Base-by-base conservation (phyloP, 352 stramenopile genomes). In the Phytopythium mirpurense region DNA sequence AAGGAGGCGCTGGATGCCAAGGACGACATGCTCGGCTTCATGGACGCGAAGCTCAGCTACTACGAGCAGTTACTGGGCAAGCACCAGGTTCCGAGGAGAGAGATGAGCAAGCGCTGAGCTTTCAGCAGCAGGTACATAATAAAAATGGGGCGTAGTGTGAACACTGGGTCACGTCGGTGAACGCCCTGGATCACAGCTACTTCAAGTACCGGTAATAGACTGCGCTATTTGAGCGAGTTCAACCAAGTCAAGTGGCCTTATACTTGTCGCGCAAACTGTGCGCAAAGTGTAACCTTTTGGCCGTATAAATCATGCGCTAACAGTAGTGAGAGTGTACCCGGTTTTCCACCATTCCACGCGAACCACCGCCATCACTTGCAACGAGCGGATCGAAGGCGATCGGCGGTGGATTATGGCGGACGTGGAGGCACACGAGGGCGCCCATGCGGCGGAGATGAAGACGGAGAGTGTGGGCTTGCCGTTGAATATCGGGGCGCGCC, bases 1-100 rank as follows among this genome's bases (percentile, higher is more conserved):
- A 84, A 86, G 56, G 57, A 72, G 35, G 63, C 57, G 18, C 54
- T 89, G n/a, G 69, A 83, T 31, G 67, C 67, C 19, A 86, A 84
- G 43, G 75, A 89, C 49, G 75, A 78, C n/a, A 62, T 74, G 53
- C 61, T 89, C 32, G 47, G 63, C 19, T 84, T 81, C 38, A 62
- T 89, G 31, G 69, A 87, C 57, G 62, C 54, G 37, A 74, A 78
- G 59, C 62, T 89, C 23, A 64, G 51, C 21, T 68, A 72, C 42
- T 72, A 84, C 55, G 70, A 83, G 50, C 56, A 62, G 19, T 16
- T 72, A 15, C 24, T 34, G 15, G 29, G 43, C 52, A 51, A 51
- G 45, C 27, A 51, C 5, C 41, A 47, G 24, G 5, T 6, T n/a
- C 18, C 27, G 6, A 14, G 14, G n/a, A n/a, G n/a, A n/a, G n/a